These are phyloP conservation scores for Teratosphaeria pseudoeucalypti DNA, from an alignment of 2,329 filamentous ascomycete genomes.

Conservation along the genomic window DNA sequence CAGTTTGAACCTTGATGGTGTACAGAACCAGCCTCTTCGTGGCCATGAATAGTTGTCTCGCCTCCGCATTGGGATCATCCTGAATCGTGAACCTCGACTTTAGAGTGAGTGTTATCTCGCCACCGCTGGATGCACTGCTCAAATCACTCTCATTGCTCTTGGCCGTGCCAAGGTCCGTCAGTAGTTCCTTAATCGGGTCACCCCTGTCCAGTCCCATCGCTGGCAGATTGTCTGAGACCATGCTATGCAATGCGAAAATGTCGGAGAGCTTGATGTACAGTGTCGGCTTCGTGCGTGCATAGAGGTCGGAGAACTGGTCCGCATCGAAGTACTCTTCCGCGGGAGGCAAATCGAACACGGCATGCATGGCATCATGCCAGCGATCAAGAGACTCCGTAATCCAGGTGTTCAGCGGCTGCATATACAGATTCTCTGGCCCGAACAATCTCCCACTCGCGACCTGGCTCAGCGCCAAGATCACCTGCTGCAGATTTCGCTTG, in stretches of 20 bases:
- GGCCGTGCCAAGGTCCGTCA: slow-evolving; percentile 87
- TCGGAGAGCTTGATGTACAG: slow-evolving; percentile 99
- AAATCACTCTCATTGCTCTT: slow-evolving; percentile 88
- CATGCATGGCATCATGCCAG: slow-evolving; percentile 62
- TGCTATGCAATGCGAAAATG: slow-evolving; percentile 88
- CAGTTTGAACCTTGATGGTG: slow-evolving; percentile 92
- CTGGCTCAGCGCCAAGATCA: slow-evolving; percentile 84
- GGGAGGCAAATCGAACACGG: slow-evolving; percentile 69
- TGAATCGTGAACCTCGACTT: slow-evolving; percentile 26
- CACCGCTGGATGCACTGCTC: slow-evolving; percentile 20
- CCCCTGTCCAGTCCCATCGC: slow-evolving; percentile 70
- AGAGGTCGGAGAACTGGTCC: slow-evolving; percentile 96
- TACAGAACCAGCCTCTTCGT: slow-evolving; percentile 95
- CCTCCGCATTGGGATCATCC: slow-evolving; percentile 76
- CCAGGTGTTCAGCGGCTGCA: slow-evolving; percentile 90
- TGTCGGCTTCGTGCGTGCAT: slow-evolving; percentile 90
- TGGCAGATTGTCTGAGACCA: slow-evolving; percentile 69
- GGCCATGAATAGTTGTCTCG: slow-evolving; percentile 93
- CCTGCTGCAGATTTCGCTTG: slow-evolving; percentile 82
- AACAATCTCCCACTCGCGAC: slow-evolving; percentile 82
- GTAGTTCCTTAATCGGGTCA: slow-evolving; percentile 79
- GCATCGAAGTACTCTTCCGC: slow-evolving; percentile 93
- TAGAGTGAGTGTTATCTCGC: slow-evolving; percentile 26
- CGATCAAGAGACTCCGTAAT: slow-evolving; percentile 75
- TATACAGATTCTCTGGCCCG: slow-evolving; percentile 86